Conservation (phyloP, 352 stramenopile species). For the Globisporangium sylvaticum region DNA sequence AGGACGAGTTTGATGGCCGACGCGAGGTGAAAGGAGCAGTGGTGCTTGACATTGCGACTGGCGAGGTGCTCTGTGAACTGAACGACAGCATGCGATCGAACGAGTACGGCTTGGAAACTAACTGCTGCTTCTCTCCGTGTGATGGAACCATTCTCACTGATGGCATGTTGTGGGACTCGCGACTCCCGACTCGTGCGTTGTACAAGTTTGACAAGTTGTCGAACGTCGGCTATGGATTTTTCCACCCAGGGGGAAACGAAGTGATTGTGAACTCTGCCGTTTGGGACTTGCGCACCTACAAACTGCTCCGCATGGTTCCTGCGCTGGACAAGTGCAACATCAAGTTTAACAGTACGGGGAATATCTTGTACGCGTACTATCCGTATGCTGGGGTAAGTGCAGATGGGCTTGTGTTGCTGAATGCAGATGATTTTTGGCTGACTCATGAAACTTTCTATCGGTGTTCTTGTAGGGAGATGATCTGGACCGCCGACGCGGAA, state of each 20-base stretch:
- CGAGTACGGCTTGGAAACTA: constrained; percentile 72
- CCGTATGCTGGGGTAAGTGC: constrained; percentile 55
- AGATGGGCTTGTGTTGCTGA: background rate
- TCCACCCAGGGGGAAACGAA: constrained; percentile 87
- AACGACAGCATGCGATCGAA: constrained; percentile 64
- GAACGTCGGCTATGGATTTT: constrained; percentile 77
- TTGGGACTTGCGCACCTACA: constrained; percentile 87
- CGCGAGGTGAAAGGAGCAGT: constrained; percentile 44
- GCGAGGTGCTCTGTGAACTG: constrained; percentile 53
- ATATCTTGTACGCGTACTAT: constrained; percentile 82
- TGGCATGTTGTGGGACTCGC: constrained; percentile 79
- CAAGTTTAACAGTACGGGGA: constrained; percentile 64
- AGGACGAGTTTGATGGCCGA: constrained; percentile 27
- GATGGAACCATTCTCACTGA: constrained; percentile 76
- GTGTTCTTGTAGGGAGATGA: constrained; percentile 42
- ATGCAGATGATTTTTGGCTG: background rate
- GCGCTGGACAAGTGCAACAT: constrained; percentile 83
- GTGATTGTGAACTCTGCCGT: constrained; percentile 87
- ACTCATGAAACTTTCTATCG: background rate
- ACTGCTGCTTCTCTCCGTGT: constrained; percentile 71
- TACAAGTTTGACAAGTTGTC: constrained; percentile 90
- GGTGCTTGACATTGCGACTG: constrained; percentile 68
- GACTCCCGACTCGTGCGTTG: constrained; percentile 60
- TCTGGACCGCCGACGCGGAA: constrained; percentile 47
- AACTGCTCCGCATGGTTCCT: constrained; percentile 79